phyloP scores from a whole-genome alignment of 352 stramenopile genomes.

The Saprolegnia diclina region DNA sequence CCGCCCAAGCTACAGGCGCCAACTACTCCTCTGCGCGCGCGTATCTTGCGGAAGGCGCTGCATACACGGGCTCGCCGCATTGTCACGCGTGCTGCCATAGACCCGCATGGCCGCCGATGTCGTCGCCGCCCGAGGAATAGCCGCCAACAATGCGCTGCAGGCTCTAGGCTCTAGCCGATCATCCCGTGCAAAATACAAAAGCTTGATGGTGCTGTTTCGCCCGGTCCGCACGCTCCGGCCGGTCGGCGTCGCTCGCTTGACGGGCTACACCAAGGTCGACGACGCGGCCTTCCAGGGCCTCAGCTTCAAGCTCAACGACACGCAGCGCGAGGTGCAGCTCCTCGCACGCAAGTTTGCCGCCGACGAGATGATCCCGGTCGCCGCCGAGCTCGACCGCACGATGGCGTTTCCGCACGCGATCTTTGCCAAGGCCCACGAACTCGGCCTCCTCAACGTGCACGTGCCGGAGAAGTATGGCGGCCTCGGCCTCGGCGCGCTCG shows the following conservation, averaged over 20 bases:
- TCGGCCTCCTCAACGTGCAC: constrained; percentile 85
- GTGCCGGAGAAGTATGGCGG: constrained; percentile 78
- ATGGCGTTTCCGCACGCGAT: constrained; percentile 84
- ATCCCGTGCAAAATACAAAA: too few relatives aligned
- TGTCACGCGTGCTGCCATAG: not conserved
- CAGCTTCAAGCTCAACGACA: constrained; percentile 71
- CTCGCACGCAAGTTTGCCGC: constrained; percentile 83
- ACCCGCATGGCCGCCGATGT: too few relatives aligned
- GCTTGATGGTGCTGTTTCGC: too few relatives aligned
- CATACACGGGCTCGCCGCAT: too few relatives aligned
- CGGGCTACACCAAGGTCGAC: not conserved
- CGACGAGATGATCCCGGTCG: constrained; percentile 88
- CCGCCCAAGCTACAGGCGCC: too few relatives aligned
- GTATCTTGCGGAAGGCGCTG: too few relatives aligned
- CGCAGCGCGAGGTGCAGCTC: constrained; percentile 82
- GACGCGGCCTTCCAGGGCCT: constrained; percentile 10
- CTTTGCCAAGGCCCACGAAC: constrained; percentile 84
- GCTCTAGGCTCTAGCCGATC: too few relatives aligned
- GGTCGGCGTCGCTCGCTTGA: not conserved
- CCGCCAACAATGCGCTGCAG: too few relatives aligned
- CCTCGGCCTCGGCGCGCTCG: constrained; percentile 65
- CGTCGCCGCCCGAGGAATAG: too few relatives aligned
- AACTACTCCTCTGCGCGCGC: too few relatives aligned
- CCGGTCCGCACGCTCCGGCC: too few relatives aligned
- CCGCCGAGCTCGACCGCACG: constrained; percentile 70